Conservation (phyloP, 2,329 filamentous ascomycete species). For the Penicillium concentricum region DNA sequence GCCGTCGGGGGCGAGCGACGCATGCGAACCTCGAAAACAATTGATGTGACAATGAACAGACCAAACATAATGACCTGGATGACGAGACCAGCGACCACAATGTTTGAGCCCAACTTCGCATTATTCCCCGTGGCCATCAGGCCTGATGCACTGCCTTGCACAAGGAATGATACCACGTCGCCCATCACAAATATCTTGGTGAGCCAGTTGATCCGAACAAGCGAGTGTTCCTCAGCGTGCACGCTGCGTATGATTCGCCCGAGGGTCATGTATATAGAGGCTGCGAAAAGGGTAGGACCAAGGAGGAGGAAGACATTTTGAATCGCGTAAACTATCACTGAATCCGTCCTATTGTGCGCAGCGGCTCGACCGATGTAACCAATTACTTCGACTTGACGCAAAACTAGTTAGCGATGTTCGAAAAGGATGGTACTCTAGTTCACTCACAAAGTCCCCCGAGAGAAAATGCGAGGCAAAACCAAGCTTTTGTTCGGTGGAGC, state of each 20-base stretch:
- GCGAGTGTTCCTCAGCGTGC: slow-evolving; percentile 42
- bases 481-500: slow-evolving; percentile 4
- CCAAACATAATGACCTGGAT: slow-evolving; percentile 29
- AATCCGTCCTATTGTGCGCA: slow-evolving; percentile 20
- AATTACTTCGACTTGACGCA: slow-evolving; percentile 36
- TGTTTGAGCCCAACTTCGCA: slow-evolving; percentile 10
- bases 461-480: slow-evolving; percentile 12
- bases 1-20: slow-evolving; percentile 3
- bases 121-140: slow-evolving; percentile 40
- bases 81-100: slow-evolving; percentile 25
- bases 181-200: slow-evolving; percentile 51
- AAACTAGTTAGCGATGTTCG: neutral
- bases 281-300: slow-evolving; percentile 52
- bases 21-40: slow-evolving; percentile 24
- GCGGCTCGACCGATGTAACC: slow-evolving; percentile 25
- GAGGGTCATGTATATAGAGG: slow-evolving; percentile 52
- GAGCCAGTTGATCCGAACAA: slow-evolving; percentile 46
- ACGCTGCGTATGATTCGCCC: slow-evolving; percentile 46
- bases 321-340: slow-evolving; percentile 38
- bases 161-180: slow-evolving; percentile 42
- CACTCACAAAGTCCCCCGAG: slow-evolving; percentile 9
- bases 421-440: neutral
- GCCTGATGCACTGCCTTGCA: neutral
- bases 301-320: slow-evolving; percentile 49
- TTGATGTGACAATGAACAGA: slow-evolving; percentile 23